Evolutionary conservation across 768 basidiomycete genomes (phyloP).

Genomic region (Tephrocybe sp.): DNA sequence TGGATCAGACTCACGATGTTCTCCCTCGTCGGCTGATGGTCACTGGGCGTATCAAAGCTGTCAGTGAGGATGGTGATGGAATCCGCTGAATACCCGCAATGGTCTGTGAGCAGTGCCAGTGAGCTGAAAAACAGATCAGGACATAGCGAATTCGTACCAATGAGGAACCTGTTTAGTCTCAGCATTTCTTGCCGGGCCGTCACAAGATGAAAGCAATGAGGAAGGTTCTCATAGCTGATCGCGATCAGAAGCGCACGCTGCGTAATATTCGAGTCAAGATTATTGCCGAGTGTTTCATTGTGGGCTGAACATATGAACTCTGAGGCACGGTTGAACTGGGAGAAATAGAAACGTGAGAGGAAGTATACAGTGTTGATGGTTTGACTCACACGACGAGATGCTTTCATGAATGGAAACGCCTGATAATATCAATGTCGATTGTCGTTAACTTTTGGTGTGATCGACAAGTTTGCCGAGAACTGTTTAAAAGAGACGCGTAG

Average conservation of each 20-base stretch:
- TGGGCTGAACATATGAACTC: no score
- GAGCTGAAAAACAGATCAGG: background rate
- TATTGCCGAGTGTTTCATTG: no score
- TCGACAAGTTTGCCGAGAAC: no score
- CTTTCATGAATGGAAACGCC: no score
- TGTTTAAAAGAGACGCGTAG: no score
- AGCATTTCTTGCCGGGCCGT: background rate
- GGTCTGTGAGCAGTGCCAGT: background rate
- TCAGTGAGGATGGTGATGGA: slow-evolving; percentile 9
- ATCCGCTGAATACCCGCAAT: background rate
- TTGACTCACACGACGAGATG: no score
- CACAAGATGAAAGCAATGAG: background rate
- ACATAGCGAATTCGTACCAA: background rate
- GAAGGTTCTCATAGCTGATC: background rate
- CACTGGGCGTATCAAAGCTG: background rate
- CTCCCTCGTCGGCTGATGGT: background rate
- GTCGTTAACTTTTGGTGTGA: no score
- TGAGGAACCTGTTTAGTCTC: background rate
- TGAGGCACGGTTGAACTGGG: no score
- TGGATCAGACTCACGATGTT: background rate
- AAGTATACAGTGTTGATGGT: no score
- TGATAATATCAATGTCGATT: no score
- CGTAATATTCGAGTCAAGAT: no score
- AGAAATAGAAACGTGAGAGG: no score
- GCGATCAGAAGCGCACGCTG: slow-evolving; percentile 5